Base-by-base conservation (phyloP, 1,284 basidiomycete genomes). In the Cutaneotrichosporon arboriforme region DNA sequence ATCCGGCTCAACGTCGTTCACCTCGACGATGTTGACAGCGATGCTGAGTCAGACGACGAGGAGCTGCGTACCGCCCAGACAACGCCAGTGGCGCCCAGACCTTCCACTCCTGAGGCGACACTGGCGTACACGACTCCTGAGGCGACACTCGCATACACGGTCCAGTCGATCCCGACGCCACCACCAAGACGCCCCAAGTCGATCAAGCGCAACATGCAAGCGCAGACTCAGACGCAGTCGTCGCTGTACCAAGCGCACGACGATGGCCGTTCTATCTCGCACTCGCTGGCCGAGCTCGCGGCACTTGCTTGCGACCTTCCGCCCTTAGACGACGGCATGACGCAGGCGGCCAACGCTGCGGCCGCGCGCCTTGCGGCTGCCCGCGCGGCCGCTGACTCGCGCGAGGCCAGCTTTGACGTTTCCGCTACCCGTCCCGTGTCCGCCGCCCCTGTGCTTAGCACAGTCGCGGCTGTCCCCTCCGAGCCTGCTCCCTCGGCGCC, bases 201-300 rank as follows among this genome's bases (percentile, higher is more conserved):
- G 17, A 51, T 52, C 1, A 18, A 22, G 13, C 51, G 57, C 34
- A n/a, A n/a, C n/a, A n/a, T n/a, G n/a, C n/a, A n/a, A n/a, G n/a
- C n/a, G n/a, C n/a, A n/a, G n/a, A n/a, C n/a, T n/a, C 26, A 7
- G 26, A 31, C 26, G 26, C 18, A 35, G 40, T 34, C 36, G 31
- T 46, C 48, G 35, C 45, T 59, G 21, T 59, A 55, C 54, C 40
- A 47, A 35, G 49, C 40, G 1, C 51, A 59, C 45, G 57, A 59
- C 51, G 57, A 59, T 38, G 57, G 57, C 4, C 21, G 43, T 9
- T 59, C 57, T 13, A 55, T 59, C 38, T 55, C 57, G 42, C 54
- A 38, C 20, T 59, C 57, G 37, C 51, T 59, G 5, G 57, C 57
- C 22, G 57, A 59, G 51, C 54, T 59, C 15, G 57, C 57, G 1